Evolutionary conservation across 768 basidiomycete species (phyloP).

Genomic region (Suillus alpinus): DNA sequence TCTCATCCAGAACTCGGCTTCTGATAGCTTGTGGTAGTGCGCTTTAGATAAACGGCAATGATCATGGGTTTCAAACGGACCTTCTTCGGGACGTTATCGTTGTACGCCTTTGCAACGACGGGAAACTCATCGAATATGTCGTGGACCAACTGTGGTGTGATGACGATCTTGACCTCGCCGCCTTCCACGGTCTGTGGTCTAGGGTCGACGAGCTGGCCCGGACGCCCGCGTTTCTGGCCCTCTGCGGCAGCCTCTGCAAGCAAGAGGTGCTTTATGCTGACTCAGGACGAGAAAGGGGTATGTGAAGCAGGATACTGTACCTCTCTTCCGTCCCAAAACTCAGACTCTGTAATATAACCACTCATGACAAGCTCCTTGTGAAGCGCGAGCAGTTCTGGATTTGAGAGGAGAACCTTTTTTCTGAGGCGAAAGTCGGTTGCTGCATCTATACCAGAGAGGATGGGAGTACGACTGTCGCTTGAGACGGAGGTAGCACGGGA

Average conservation of each 20-base stretch:
- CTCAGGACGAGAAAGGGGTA: conserved; percentile 20
- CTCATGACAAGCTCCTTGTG: conserved; percentile 87
- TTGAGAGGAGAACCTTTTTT: conserved; percentile 75
- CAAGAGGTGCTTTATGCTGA: conserved; percentile 58
- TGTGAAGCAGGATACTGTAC: conserved; percentile 38
- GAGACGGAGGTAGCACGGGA: conserved; percentile 66
- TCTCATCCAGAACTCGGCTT: conserved; percentile 93
- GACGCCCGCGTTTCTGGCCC: conserved; percentile 73
- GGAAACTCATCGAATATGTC: conserved; percentile 99
- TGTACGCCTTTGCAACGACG: conserved; percentile 88
- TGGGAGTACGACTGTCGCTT: conserved; percentile 51
- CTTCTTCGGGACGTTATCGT: conserved; percentile 87
- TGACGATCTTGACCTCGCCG: conserved; percentile 84
- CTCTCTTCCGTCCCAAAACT: conserved; percentile 98
- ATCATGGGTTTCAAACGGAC: conserved; percentile 35
- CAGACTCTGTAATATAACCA: conserved; percentile 83
- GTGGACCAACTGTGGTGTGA: conserved; percentile 87
- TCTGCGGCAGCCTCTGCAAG: conserved; percentile 74
- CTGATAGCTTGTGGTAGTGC: conserved; percentile 58
- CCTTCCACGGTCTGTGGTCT: conserved; percentile 81
- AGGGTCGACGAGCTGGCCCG: conserved; percentile 84
- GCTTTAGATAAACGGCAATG: conserved; percentile 11
- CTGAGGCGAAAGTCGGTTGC: conserved; percentile 69
- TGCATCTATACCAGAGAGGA: conserved; percentile 56
- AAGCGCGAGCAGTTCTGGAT: conserved; percentile 73